phyloP scores from a whole-genome alignment of 1,284 basidiomycete species.

The Apiotrichum akiyoshidainum region DNA sequence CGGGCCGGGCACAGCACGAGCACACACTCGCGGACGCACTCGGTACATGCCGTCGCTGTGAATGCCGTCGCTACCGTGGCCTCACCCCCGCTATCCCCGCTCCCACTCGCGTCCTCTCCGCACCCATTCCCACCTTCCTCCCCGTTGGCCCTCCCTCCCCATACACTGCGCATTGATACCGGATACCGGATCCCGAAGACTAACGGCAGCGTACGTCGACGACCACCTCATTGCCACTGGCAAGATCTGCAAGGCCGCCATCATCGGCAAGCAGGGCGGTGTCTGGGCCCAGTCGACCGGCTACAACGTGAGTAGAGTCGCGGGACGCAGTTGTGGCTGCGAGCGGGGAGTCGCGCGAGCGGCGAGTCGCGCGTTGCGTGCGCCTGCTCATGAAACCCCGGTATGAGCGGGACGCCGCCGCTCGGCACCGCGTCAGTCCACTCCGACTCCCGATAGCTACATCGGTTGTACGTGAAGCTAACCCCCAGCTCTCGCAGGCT shows the following conservation, averaged over 20 bases:
- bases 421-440: not conserved
- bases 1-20: no score
- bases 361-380: not conserved
- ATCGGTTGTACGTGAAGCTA: constrained; percentile 4
- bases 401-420: no score
- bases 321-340: no score
- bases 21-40: no score
- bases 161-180: not conserved
- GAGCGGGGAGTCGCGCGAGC: not conserved
- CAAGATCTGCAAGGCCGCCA: constrained; percentile 74
- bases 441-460: no score
- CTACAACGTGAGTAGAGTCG: constrained; percentile 63
- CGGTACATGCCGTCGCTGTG: no score
- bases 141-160: not conserved
- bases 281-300: constrained; percentile 77
- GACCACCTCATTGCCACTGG: constrained; percentile 73
- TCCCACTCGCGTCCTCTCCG: no score
- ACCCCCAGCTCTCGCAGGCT: constrained; percentile 62
- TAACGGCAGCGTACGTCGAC: constrained; percentile 74
- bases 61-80: no score
- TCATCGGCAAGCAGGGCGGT: constrained; percentile 78
- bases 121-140: not conserved
- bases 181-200: not conserved
- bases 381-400: no score
- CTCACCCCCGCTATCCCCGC: no score